Base-by-base conservation (phyloP, 345 rosid genomes). In the Limnanthes douglasii region DNA sequence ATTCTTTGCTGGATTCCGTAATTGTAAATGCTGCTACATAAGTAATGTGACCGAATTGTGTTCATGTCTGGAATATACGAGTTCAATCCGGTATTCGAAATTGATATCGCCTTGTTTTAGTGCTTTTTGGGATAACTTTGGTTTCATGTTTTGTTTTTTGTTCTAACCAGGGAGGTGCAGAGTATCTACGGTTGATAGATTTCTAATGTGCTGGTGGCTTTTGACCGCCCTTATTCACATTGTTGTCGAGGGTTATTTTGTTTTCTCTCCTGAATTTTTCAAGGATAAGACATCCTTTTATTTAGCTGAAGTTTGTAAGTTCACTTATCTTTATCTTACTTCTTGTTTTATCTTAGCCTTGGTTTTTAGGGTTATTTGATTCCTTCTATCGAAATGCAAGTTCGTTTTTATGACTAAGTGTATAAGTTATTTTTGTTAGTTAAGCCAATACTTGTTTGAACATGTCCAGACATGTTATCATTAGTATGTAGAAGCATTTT, bases 131-230 rank as follows among this genome's bases (percentile, higher is more conserved):
- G 3, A 8, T 8, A 5, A 15, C 15, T 10, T 19, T 7, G 12
- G 6, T 10, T 5, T 23, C 27, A 16, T 16, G 26, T 21, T 46
- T 47, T 13, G 10, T 2, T 27, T 6, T n/a, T 36, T 23, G 26
- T 45, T 40, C 15, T 25, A 34, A 16, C 29, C 69, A 72, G 85
- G 85, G 32, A 32, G 54, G 25, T 43, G 2, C 11, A 26, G 30
- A 58, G 42, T 43, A 36, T 26, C 65, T 1, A 69, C 54, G 36
- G 33, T 63, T 15, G 83, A 90, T 33, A 77, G 76, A 48, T 47
- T 69, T 58, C 52, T 90, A 0, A 79, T 90, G 94, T 90, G 95
- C 61, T 84, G 98, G 98, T 84, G 95, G 95, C 73, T 82, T 24
- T 90, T 80, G 75, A 77, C 95, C 5, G 94, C 94, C 50, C 82